phyloP scores from a whole-genome alignment of 495 filamentous ascomycete species.

The Penicillium bovifimosum region DNA sequence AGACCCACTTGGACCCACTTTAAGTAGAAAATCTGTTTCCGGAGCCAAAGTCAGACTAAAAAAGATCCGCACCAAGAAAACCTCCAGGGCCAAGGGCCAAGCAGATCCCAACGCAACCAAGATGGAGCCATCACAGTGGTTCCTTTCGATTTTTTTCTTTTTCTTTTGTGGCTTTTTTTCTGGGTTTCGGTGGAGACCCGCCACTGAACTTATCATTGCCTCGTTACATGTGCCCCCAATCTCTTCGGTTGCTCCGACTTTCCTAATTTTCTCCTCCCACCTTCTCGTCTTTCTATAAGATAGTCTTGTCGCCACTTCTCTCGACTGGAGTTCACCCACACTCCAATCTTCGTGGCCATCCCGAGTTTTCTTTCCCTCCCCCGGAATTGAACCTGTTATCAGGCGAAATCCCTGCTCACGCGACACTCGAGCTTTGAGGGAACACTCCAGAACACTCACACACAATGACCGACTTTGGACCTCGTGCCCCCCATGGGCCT shows the following conservation, averaged over 20 bases:
- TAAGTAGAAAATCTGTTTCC: background rate
- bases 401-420: conserved; percentile 2
- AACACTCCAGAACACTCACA: background rate
- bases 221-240: conserved; percentile 21
- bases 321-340: conserved; percentile 8
- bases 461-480: conserved; percentile 49
- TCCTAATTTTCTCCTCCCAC: background rate
- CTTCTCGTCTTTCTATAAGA: conserved; percentile 15
- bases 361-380: background rate
- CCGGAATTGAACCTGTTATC: background rate
- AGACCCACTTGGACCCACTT: background rate
- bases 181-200: conserved; percentile 11
- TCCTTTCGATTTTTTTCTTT: conserved; percentile 7
- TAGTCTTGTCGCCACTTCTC: conserved; percentile 4
- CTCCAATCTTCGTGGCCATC: conserved; percentile 1
- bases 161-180: background rate
- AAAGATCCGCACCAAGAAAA: background rate
- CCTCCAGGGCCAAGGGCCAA: background rate
- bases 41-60: background rate
- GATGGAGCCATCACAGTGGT: background rate
- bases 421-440: background rate
- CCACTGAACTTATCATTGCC: conserved; percentile 14
- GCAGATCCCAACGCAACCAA: background rate
- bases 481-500: conserved; percentile 50
- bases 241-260: conserved; percentile 1